Base-by-base conservation (phyloP, 495 filamentous ascomycete species). In the Bryoglossum gracile region DNA sequence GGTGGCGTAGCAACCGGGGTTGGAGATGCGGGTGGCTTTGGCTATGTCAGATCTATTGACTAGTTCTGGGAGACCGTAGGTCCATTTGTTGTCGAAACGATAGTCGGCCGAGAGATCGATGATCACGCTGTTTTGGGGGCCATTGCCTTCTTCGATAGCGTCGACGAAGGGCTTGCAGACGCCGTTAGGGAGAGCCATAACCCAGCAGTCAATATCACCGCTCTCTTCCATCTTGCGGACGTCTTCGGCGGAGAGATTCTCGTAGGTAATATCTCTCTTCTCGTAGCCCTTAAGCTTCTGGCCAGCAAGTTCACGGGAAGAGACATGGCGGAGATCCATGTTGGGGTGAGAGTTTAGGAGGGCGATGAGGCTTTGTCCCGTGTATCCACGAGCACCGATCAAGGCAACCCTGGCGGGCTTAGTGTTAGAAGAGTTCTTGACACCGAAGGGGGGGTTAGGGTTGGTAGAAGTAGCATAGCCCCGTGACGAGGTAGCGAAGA, bases 121-220 rank as follows among this genome's bases (percentile, higher is more conserved):
- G 56, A 98, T 88, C 25, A 96, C 72, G 54, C 84, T 87, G 55
- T 84, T 82, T 50, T 81, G 74, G 11, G 67, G 64, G 3, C 56
- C 64, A 54, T 68, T 68, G 43, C 77, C 80, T 64, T 85, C 79
- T 59, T 91, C 77, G 38, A 98, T 79, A 22, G 92, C 91, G 53
- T 97, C 89, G 11, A 97, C 87, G 59, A 86, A 98, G 2, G 92
- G 92, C 70, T 91, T 88, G 76, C 89, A 95, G 48, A 98, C 89
- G 41, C 92, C 92, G 59, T 98, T 98, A 10, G 92, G 92, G 22
- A 98, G 77, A 30, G 92, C 92, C 89, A 97, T 94, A 26, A 98
- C 87, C 89, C 89, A 97, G 70, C 89, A 94, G 71, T 98, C 92
- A 45, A 98, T 87, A 44, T 92, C 84, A n/a, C 85, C 85, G 35